Conservation (phyloP, 257 asterid species). For the Osmanthus fragrans region DNA sequence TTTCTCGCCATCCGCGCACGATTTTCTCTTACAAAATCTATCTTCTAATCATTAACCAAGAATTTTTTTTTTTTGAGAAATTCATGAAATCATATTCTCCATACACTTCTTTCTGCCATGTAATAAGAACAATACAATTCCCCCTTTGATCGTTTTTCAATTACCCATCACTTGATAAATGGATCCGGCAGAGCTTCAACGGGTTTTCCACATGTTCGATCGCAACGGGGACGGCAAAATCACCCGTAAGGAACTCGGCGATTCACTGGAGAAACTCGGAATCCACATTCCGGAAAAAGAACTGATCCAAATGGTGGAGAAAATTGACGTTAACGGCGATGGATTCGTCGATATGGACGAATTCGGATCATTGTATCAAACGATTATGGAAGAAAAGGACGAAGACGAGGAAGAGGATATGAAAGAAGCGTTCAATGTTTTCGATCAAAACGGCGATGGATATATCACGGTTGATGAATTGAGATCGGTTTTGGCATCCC, state of each 20-base stretch:
- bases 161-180: constrained; percentile 18
- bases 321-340: constrained; percentile 50
- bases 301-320: constrained; percentile 42
- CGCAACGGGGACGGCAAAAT: constrained; percentile 48
- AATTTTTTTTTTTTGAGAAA: not conserved
- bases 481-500: constrained; percentile 38
- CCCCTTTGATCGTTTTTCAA: not conserved
- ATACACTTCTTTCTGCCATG: not conserved
- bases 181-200: constrained; percentile 42
- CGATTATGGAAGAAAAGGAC: constrained; percentile 34
- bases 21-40: constrained; percentile 10
- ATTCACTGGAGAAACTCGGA: constrained; percentile 38
- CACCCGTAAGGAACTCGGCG: constrained; percentile 37
- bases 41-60: not conserved
- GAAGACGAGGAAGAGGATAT: constrained; percentile 46
- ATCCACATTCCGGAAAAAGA: constrained; percentile 43
- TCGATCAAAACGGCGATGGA: constrained; percentile 49
- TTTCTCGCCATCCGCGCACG: constrained; percentile 1
- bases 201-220: constrained; percentile 51
- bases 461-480: constrained; percentile 49
- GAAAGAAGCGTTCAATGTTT: constrained; percentile 50
- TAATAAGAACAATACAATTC: not conserved
- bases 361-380: constrained; percentile 37
- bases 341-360: constrained; percentile 47
- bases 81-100: constrained; percentile 1